Percentiles rank a stretch among this genome's conserved stretches.
These are phyloP conservation scores for Talaromyces verruculosus DNA, from an alignment of 2,329 filamentous ascomycete species.

Conservation along the genomic window DNA sequence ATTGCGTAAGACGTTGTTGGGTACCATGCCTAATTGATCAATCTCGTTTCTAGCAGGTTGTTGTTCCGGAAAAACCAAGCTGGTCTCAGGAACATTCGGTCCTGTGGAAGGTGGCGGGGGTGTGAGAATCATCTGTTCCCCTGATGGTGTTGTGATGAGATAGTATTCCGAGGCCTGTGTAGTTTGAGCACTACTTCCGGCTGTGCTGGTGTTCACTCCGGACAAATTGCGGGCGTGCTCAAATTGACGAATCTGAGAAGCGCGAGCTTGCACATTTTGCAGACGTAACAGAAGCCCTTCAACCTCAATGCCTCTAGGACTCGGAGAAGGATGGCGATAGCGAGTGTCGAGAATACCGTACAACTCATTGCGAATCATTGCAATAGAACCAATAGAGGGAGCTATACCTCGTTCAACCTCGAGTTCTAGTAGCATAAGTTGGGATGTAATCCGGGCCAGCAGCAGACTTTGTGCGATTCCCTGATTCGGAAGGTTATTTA, in stretches of 20 bases:
- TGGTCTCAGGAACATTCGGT: conserved; percentile 10
- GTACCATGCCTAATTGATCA: conserved; percentile 19
- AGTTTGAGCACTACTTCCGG: background rate
- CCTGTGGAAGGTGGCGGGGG: conserved; percentile 32
- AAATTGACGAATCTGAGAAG: conserved; percentile 32
- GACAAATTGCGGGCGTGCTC: conserved; percentile 4
- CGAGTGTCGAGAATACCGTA: conserved; percentile 36
- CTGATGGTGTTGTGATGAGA: conserved; percentile 47
- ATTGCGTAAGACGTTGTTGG: conserved; percentile 31
- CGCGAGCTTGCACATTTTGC: conserved; percentile 33
- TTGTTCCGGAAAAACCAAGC: conserved; percentile 28
- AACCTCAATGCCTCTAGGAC: conserved; percentile 28
- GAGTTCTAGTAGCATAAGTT: conserved; percentile 31
- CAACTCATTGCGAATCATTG: conserved; percentile 32
- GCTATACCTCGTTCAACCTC: conserved; percentile 31
- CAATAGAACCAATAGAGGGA: conserved; percentile 35
- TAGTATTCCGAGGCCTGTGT: conserved; percentile 30
- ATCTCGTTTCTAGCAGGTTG: conserved; percentile 13
- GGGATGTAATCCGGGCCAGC: conserved; percentile 12
- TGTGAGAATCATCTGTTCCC: conserved; percentile 48
- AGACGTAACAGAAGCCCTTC: conserved; percentile 34
- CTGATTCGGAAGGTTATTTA: background rate
- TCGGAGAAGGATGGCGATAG: conserved; percentile 27
- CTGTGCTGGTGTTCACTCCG: background rate
- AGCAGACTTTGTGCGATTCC: conserved; percentile 11